Conservation (phyloP, 2,329 filamentous ascomycete species). For the Hypoxylon rubiginosum region DNA sequence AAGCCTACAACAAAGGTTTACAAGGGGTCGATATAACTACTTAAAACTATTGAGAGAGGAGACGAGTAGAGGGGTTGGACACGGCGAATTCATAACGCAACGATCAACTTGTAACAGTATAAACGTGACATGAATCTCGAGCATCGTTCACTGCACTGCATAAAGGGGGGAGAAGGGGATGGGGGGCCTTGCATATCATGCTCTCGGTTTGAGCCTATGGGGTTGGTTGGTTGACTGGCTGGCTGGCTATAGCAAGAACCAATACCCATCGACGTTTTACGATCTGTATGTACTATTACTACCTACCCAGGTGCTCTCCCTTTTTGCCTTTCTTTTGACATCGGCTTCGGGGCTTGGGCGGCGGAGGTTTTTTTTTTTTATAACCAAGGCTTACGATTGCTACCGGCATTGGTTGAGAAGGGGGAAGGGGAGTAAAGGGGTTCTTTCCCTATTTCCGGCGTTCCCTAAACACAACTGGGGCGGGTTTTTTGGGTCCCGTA, state of each 20-base stretch:
- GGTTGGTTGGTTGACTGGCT: not conserved
- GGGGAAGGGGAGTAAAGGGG: not conserved
- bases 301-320: slow-evolving; percentile 1
- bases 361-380: too few relatives aligned
- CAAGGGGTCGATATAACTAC: slow-evolving; percentile 45
- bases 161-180: slow-evolving; percentile 6
- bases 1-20: slow-evolving; percentile 36
- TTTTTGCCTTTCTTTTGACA: slow-evolving; percentile 2
- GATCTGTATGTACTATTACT: slow-evolving; percentile 25
- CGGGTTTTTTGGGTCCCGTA: slow-evolving; percentile 7
- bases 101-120: slow-evolving; percentile 24
- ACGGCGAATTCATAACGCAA: slow-evolving; percentile 9
- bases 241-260: slow-evolving; percentile 6
- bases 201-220: not conserved
- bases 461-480: slow-evolving; percentile 12
- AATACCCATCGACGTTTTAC: slow-evolving; percentile 1
- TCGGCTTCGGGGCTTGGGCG: slow-evolving; percentile 1
- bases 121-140: slow-evolving; percentile 27
- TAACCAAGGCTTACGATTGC: not conserved
- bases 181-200: slow-evolving; percentile 26
- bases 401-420: not conserved
- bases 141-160: slow-evolving; percentile 14
- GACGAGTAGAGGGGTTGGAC: slow-evolving; percentile 1
- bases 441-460: slow-evolving; percentile 10
- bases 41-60: not conserved